Evolutionary conservation across 352 stramenopile species (phyloP).

Genomic region (Globisporangium irregulare): DNA sequence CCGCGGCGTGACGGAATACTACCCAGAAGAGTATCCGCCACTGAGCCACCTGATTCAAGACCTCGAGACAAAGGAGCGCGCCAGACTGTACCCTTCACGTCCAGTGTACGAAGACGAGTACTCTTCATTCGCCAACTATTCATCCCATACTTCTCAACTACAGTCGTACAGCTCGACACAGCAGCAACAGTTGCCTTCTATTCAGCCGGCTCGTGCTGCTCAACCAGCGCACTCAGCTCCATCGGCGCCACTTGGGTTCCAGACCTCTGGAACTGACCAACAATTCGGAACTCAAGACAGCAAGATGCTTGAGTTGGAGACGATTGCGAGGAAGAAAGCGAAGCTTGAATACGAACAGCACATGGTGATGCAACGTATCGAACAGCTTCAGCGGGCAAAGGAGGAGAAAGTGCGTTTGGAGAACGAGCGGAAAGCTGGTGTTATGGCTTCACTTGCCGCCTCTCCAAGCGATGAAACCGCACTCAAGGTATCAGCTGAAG

Average conservation of each 20-base stretch:
- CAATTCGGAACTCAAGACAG: constrained; percentile 13
- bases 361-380: constrained; percentile 47
- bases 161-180: neutral
- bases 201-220: constrained; percentile 4
- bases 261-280: neutral
- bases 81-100: constrained; percentile 58
- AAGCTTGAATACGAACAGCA: constrained; percentile 61
- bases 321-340: constrained; percentile 52
- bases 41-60: constrained; percentile 73
- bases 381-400: constrained; percentile 44
- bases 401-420: constrained; percentile 42
- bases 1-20: constrained; percentile 81
- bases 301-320: constrained; percentile 42
- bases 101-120: constrained; percentile 64
- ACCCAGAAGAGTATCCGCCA: constrained; percentile 59
- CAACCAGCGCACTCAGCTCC: constrained; percentile 8
- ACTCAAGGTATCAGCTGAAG: constrained; percentile 24
- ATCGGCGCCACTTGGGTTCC: neutral
- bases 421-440: constrained; percentile 25
- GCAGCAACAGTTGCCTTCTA: neutral
- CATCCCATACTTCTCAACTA: constrained; percentile 10
- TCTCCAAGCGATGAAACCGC: neutral
- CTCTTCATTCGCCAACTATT: constrained; percentile 67
- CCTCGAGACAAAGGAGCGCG: constrained; percentile 50
- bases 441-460: constrained; percentile 10